Evolutionary conservation across 768 basidiomycete genomes (phyloP), one percentile per base, ranked within the genome.

Genomic region (Suillus lakei): DNA sequence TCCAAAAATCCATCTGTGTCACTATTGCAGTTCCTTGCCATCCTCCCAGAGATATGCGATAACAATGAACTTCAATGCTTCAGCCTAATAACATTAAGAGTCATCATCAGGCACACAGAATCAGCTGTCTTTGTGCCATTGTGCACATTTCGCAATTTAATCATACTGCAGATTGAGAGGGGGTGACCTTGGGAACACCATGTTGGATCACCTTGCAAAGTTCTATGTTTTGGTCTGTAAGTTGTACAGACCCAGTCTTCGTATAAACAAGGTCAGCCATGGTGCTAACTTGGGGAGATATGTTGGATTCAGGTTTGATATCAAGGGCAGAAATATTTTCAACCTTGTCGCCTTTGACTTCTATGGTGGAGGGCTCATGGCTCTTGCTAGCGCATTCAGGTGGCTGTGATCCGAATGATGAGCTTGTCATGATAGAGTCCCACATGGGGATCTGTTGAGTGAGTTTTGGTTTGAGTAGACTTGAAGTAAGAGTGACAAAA

Each of bases 151-250:
- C 32, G 4, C n/a, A 55, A 55, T 55, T 55, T 55, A 8, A 36
- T 7, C 5, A 3, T 23, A n/a, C 3, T 15, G 46, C 64, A 1
- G 61, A 55, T 12, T 26, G 72, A 4, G 72, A 72, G 3, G 70
- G 70, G 13, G 8, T 44, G 44, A 44, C 44, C 9, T 44, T 9
- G 10, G n/a, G 44, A 5, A 44, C n/a, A 4, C 44, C n/a, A 4
- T 12, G 44, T n/a, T 44, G 44, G 4, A 44, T n/a, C 9, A 44
- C 44, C 44, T 44, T 44, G 21, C 4, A 4, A 10, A 44, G 44
- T 1, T 44, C 44, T 1, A n/a, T 1, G n/a, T 44, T 44, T 21
- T 44, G 44, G 44, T 44, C 44, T 10, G 9, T 44, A 13, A 46
- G 46, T 23, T n/a, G n/a, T 0, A 23, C 46, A 12, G 46, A 23